Percentiles rank a stretch among this genome's conserved stretches.
Evolutionary conservation across 2,329 filamentous ascomycete genomes (phyloP).

Genomic region (Hypoxylon sp.): DNA sequence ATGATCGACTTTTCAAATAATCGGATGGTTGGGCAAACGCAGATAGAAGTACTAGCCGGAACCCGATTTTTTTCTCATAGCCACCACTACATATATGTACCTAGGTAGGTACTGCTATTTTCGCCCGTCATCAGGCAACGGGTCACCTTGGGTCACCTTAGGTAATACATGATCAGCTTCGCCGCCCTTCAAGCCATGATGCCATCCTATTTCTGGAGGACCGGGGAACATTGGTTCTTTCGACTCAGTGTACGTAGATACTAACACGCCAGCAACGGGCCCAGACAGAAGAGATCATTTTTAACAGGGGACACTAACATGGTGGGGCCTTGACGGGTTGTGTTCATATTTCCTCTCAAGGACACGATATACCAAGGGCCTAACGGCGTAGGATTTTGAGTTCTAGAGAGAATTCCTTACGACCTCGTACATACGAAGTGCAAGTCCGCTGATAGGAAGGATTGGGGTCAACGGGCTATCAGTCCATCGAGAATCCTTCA

Average conservation of each 20-base stretch:
- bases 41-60: conserved; percentile 3
- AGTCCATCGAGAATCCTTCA: conserved; percentile 33
- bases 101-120: conserved; percentile 18
- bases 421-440: conserved; percentile 13
- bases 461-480: conserved; percentile 23
- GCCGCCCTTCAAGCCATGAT: conserved; percentile 28
- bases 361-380: conserved; percentile 34
- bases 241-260: conserved; percentile 7
- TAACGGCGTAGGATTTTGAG: conserved; percentile 14
- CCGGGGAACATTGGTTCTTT: conserved; percentile 16
- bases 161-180: conserved; percentile 31
- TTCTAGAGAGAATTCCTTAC: conserved; percentile 5
- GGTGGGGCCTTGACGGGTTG: conserved; percentile 18
- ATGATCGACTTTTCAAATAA: conserved; percentile 32
- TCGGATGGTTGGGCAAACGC: conserved; percentile 26
- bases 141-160: conserved; percentile 8
- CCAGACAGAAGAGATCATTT: conserved; percentile 19
- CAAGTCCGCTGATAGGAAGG: conserved; percentile 7
- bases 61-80: conserved; percentile 24
- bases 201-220: conserved; percentile 25
- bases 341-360: conserved; percentile 25
- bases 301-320: conserved; percentile 12
- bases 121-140: conserved; percentile 19
- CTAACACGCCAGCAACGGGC: conserved; percentile 9
- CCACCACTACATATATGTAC: conserved; percentile 32